These are phyloP conservation scores for Saxispiralis lemnorum DNA, from an alignment of 495 filamentous ascomycete genomes.

Conservation along the genomic window DNA sequence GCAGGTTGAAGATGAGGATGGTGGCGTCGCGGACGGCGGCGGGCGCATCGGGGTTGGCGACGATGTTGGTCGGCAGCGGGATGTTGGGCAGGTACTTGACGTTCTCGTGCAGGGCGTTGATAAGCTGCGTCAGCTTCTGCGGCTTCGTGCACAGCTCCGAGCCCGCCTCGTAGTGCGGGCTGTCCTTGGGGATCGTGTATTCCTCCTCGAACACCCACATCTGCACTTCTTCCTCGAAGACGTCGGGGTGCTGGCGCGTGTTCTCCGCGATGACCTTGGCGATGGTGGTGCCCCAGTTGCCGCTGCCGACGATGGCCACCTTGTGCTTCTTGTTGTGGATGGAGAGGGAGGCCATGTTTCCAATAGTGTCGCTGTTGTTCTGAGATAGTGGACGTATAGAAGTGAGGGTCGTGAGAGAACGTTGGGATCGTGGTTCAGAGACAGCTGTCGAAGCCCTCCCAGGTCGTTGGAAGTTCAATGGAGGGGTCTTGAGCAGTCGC, in stretches of 20 bases:
- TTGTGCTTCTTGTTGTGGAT: conserved; percentile 51
- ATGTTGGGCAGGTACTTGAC: conserved; percentile 89
- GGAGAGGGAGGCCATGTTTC: not conserved
- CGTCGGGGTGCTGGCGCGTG: conserved; percentile 49
- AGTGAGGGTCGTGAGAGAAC: too few species aligned
- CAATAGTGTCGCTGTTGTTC: too few species aligned
- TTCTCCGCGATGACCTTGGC: conserved; percentile 95
- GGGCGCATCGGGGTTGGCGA: conserved; percentile 74
- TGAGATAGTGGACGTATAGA: too few species aligned
- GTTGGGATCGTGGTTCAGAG: too few species aligned
- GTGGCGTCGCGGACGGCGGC: conserved; percentile 67
- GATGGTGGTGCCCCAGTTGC: conserved; percentile 96
- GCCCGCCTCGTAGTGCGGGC: conserved; percentile 29
- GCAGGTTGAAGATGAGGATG: conserved; percentile 90
- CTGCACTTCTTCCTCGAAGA: conserved; percentile 78
- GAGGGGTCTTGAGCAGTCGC: too few species aligned
- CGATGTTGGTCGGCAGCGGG: conserved; percentile 62
- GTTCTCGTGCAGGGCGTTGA: conserved; percentile 91
- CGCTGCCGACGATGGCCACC: conserved; percentile 84
- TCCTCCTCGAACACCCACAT: conserved; percentile 97
- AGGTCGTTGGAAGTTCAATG: too few species aligned
- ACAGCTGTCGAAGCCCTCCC: too few species aligned
- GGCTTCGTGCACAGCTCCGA: conserved; percentile 39
- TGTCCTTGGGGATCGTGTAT: conserved; percentile 46
- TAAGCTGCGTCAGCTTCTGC: conserved; percentile 73